Conservation (phyloP, 2,329 filamentous ascomycete species). For the Ceratocystis papillata region DNA sequence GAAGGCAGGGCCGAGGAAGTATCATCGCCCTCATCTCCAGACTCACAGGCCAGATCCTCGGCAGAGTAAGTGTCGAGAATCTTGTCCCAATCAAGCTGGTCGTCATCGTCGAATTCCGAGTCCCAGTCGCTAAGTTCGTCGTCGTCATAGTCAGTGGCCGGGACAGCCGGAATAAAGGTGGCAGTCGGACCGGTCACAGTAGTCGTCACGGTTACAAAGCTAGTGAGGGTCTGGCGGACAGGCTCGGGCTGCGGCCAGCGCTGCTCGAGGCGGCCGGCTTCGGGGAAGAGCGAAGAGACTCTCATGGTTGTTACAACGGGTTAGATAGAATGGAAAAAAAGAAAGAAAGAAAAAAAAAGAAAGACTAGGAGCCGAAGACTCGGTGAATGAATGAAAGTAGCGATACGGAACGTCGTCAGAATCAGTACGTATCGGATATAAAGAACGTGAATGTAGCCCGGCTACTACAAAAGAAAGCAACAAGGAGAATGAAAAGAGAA, state of each 20-base stretch:
- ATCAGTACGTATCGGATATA: background rate
- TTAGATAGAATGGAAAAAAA: background rate
- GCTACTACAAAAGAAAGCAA: conserved; percentile 20
- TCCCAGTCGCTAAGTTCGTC: conserved; percentile 21
- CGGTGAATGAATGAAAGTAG: conserved; percentile 8
- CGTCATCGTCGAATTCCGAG: conserved; percentile 20
- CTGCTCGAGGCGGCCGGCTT: conserved; percentile 15
- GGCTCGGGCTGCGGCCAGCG: conserved; percentile 15
- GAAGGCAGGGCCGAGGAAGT: background rate
- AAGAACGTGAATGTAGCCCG: conserved; percentile 19
- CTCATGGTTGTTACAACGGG: conserved; percentile 14
- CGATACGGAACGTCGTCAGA: background rate
- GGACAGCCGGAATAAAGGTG: background rate
- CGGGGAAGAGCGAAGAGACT: conserved; percentile 14
- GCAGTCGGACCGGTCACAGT: background rate
- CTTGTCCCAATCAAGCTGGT: conserved; percentile 17
- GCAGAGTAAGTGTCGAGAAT: conserved; percentile 5
- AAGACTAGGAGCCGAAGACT: conserved; percentile 12
- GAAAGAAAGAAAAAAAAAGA: conserved; percentile 4
- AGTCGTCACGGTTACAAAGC: background rate
- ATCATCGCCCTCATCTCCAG: background rate
- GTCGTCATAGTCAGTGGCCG: background rate
- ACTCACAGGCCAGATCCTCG: conserved; percentile 15
- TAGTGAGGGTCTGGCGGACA: background rate
- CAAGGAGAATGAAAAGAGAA: conserved; percentile 8